A percentile compares a stretch with the other conserved stretches of the same genome.
Evolutionary conservation across 306 rosid species (phyloP).

Genomic region (Malus orientalis): DNA sequence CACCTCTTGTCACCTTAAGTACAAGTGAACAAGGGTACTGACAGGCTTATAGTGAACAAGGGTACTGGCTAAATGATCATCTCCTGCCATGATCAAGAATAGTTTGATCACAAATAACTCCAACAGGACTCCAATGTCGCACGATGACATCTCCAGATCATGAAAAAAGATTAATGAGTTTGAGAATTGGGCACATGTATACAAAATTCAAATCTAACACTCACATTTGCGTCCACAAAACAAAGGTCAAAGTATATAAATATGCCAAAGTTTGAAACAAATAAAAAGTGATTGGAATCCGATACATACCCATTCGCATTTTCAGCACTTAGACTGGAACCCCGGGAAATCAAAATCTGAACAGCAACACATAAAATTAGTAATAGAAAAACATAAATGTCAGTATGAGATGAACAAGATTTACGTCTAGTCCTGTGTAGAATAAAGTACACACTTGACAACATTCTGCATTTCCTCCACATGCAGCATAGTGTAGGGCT

Average conservation of each 20-base stretch:
- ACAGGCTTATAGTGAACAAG: too few species aligned
- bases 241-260: background rate
- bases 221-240: background rate
- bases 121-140: background rate
- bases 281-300: conserved; percentile 10
- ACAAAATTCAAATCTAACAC: background rate
- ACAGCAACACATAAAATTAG: conserved; percentile 17
- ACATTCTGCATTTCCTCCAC: conserved; percentile 95
- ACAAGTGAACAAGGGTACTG: too few species aligned
- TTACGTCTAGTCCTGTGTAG: background rate
- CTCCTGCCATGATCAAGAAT: background rate
- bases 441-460: conserved; percentile 56
- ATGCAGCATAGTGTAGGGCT: conserved; percentile 93
- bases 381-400: conserved; percentile 17
- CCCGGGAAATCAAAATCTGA: conserved; percentile 79
- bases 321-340: conserved; percentile 67
- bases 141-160: background rate
- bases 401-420: conserved; percentile 1
- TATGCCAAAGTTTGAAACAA: background rate
- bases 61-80: background rate
- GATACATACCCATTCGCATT: conserved; percentile 77
- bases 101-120: background rate
- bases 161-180: background rate
- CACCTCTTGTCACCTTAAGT: background rate
- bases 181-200: background rate